A percentile compares a stretch with the other conserved stretches of the same genome.
phyloP scores from a whole-genome alignment of 2,329 filamentous ascomycete genomes.

The Exophiala sideris region DNA sequence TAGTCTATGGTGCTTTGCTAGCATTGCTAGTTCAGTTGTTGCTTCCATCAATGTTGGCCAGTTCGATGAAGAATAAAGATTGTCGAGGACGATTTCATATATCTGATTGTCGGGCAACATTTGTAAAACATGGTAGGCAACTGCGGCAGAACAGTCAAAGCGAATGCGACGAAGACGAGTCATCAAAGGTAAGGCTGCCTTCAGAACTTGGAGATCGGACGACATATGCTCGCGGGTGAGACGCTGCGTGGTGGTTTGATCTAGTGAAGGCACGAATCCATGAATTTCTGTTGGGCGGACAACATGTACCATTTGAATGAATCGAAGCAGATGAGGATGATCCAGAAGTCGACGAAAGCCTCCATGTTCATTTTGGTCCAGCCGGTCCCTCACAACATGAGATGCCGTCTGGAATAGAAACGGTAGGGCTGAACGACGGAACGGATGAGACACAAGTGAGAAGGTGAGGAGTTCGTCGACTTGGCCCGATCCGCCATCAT shows the following conservation, averaged over 20 bases:
- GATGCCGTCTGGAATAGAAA: constrained; percentile 17
- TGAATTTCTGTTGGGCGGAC: constrained; percentile 1
- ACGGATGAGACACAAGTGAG: constrained; percentile 14
- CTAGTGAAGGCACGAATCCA: not conserved
- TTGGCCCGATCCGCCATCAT: constrained; percentile 13
- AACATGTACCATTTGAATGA: constrained; percentile 16
- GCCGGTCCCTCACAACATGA: constrained; percentile 16
- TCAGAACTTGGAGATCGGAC: constrained; percentile 7
- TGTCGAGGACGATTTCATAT: constrained; percentile 20
- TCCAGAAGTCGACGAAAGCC: constrained; percentile 9
- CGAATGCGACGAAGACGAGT: constrained; percentile 19
- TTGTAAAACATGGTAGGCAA: constrained; percentile 11
- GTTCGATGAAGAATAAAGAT: constrained; percentile 10
- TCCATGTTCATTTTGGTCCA: constrained; percentile 7
- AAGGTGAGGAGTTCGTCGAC: constrained; percentile 14
- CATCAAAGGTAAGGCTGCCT: constrained; percentile 16
- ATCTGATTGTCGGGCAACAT: constrained; percentile 11
- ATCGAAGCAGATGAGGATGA: constrained; percentile 13
- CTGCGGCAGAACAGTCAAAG: constrained; percentile 16
- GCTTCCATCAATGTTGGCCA: constrained; percentile 8
- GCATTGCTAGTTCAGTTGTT: constrained; percentile 7
- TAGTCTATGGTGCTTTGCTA: constrained; percentile 12
- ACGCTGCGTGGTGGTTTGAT: not conserved
- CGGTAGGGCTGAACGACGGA: constrained; percentile 19
- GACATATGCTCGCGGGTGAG: not conserved